Evolutionary conservation across 2,329 filamentous ascomycete genomes (phyloP).

Genomic region (Beauveria rudraprayagi): DNA sequence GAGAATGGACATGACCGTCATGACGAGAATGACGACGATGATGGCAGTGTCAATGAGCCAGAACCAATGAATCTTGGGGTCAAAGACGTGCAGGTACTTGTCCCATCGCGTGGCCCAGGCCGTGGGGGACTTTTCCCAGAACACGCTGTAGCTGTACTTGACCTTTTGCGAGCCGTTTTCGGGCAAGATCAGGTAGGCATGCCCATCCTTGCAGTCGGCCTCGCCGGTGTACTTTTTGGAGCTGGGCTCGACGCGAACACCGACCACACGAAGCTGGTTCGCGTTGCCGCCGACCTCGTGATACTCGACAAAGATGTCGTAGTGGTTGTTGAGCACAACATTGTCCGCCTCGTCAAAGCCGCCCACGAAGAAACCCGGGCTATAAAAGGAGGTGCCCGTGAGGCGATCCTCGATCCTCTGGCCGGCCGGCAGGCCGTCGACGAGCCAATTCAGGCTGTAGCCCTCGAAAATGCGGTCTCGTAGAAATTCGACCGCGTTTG

Average conservation of each 20-base stretch:
- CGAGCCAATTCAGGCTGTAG: constrained; percentile 91
- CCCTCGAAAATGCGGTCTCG: constrained; percentile 75
- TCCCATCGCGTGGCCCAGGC: constrained; percentile 98
- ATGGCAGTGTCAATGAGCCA: constrained; percentile 93
- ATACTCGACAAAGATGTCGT: constrained; percentile 88
- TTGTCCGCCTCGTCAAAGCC: constrained; percentile 44
- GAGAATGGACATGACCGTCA: constrained; percentile 89
- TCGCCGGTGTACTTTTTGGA: constrained; percentile 55
- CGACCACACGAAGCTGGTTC: constrained; percentile 78
- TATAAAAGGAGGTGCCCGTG: constrained; percentile 76
- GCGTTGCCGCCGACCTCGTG: constrained; percentile 63
- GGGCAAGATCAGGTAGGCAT: constrained; percentile 54
- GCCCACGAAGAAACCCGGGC: constrained; percentile 81
- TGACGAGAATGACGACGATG: constrained; percentile 83
- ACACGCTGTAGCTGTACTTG: constrained; percentile 85
- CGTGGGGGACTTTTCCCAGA: constrained; percentile 76
- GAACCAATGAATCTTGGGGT: constrained; percentile 99
- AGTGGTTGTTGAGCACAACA: constrained; percentile 79
- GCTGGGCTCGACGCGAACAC: constrained; percentile 77
- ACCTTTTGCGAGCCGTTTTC: constrained; percentile 53
- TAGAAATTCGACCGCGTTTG: constrained; percentile 65
- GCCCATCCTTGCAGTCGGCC: constrained; percentile 54
- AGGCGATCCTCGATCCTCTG: constrained; percentile 71
- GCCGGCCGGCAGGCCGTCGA: constrained; percentile 88
- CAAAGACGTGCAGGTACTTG: constrained; percentile 94